phyloP scores from a whole-genome alignment of 2,329 filamentous ascomycete genomes.

The Hypoxylon rubiginosum region DNA sequence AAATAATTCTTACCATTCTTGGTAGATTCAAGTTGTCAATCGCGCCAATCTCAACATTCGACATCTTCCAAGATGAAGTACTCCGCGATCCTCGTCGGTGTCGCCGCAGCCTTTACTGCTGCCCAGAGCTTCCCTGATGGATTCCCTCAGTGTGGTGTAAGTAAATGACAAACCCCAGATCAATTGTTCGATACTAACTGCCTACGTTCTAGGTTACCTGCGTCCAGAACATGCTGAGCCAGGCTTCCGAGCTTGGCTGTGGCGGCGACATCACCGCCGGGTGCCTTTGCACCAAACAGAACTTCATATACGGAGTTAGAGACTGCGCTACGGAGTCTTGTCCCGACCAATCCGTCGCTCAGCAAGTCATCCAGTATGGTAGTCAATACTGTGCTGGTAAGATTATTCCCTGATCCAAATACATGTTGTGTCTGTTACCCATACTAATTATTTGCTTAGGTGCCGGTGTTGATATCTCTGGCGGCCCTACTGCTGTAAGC shows the following conservation, averaged over 20 bases:
- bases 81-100: slow-evolving; percentile 58
- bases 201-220: slow-evolving; percentile 59
- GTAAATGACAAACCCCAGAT: slow-evolving; percentile 46
- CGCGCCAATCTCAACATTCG: slow-evolving; percentile 19
- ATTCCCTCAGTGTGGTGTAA: slow-evolving; percentile 68
- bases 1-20: slow-evolving; percentile 50
- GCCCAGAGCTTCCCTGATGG: slow-evolving; percentile 57
- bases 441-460: slow-evolving; percentile 35
- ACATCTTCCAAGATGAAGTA: slow-evolving; percentile 64
- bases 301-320: slow-evolving; percentile 57
- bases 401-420: slow-evolving; percentile 12
- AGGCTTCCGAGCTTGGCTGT: slow-evolving; percentile 63
- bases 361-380: slow-evolving; percentile 47
- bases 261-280: slow-evolving; percentile 47
- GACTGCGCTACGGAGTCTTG: slow-evolving; percentile 51
- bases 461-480: slow-evolving; percentile 42
- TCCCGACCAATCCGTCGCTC: slow-evolving; percentile 31
- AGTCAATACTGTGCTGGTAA: slow-evolving; percentile 50
- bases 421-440: not conserved
- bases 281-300: slow-evolving; percentile 59
- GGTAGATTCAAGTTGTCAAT: slow-evolving; percentile 32
- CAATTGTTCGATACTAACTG: slow-evolving; percentile 32
- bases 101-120: slow-evolving; percentile 57
- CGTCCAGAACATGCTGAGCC: slow-evolving; percentile 64
- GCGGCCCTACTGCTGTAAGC: slow-evolving; percentile 31